phyloP scores from a whole-genome alignment of 768 basidiomycete genomes.

The Tremella yokohamensis region DNA sequence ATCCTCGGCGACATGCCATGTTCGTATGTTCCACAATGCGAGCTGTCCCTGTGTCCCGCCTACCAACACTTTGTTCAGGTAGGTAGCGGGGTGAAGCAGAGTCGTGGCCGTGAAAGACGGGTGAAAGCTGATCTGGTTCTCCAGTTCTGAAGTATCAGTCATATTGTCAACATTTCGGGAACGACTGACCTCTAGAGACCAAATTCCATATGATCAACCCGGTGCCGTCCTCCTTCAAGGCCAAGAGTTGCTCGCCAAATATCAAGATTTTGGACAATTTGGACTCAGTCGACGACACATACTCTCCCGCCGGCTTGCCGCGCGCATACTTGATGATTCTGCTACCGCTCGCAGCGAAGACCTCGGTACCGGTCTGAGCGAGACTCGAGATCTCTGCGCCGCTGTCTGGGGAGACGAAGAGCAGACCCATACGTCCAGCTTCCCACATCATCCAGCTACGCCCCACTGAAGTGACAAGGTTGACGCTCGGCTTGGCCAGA shows the following conservation, averaged over 20 bases:
- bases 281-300: neutral
- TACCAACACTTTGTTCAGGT: constrained; percentile 90
- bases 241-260: constrained; percentile 76
- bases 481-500: constrained; percentile 74
- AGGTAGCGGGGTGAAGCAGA: constrained; percentile 89
- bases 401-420: constrained; percentile 90
- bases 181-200: constrained; percentile 57
- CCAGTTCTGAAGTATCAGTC: constrained; percentile 56
- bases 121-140: constrained; percentile 73
- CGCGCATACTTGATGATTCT: constrained; percentile 73
- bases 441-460: constrained; percentile 94
- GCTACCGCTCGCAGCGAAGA: constrained; percentile 73
- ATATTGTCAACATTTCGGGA: neutral
- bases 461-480: constrained; percentile 82
- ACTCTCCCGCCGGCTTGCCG: constrained; percentile 71
- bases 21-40: constrained; percentile 90
- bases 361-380: constrained; percentile 75
- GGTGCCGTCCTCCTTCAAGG: constrained; percentile 72
- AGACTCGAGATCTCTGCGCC: constrained; percentile 69
- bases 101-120: constrained; percentile 76
- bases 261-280: constrained; percentile 58
- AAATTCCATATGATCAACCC: constrained; percentile 77
- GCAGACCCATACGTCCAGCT: constrained; percentile 81
- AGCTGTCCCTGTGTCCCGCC: constrained; percentile 74
- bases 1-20: constrained; percentile 58